These are phyloP conservation scores for Bipolaris oryzae DNA, from an alignment of 2,329 filamentous ascomycete species.

Conservation along the genomic window DNA sequence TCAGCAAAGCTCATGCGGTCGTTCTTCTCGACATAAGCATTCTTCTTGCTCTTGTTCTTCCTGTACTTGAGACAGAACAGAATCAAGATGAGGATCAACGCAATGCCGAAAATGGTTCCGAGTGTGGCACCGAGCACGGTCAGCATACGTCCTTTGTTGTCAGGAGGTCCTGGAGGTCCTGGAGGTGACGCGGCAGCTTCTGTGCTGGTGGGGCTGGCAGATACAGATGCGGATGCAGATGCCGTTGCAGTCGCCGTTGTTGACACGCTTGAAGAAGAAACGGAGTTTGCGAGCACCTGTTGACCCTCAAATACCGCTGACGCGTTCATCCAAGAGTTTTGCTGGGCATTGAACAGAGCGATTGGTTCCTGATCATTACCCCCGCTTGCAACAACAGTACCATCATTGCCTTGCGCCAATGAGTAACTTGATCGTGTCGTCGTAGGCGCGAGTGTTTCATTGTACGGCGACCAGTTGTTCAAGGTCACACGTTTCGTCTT, in stretches of 20 bases:
- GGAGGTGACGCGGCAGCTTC: constrained; percentile 41
- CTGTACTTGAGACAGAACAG: constrained; percentile 70
- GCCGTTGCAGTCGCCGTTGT: constrained; percentile 29
- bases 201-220: constrained; percentile 39
- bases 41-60: constrained; percentile 63
- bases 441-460: constrained; percentile 72
- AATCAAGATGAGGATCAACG: constrained; percentile 71
- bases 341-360: constrained; percentile 74
- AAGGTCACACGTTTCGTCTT: constrained; percentile 62
- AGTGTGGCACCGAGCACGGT: constrained; percentile 80
- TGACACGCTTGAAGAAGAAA: constrained; percentile 45
- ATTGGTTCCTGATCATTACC: constrained; percentile 69
- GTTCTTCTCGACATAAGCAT: constrained; percentile 54
- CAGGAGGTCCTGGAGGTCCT: constrained; percentile 36
- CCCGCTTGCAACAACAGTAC: constrained; percentile 78
- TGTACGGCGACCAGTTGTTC: constrained; percentile 77
- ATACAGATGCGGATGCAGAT: constrained; percentile 22
- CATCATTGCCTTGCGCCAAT: constrained; percentile 69
- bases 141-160: constrained; percentile 56
- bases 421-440: constrained; percentile 71
- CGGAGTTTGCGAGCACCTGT: constrained; percentile 39
- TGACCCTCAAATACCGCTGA: constrained; percentile 64
- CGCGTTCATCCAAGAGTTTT: constrained; percentile 80
- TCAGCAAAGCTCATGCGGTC: constrained; percentile 58
- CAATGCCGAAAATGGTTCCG: constrained; percentile 77